phyloP scores from a whole-genome alignment of 805 yeast genomes.

The Saccharomyces paradoxus region DNA sequence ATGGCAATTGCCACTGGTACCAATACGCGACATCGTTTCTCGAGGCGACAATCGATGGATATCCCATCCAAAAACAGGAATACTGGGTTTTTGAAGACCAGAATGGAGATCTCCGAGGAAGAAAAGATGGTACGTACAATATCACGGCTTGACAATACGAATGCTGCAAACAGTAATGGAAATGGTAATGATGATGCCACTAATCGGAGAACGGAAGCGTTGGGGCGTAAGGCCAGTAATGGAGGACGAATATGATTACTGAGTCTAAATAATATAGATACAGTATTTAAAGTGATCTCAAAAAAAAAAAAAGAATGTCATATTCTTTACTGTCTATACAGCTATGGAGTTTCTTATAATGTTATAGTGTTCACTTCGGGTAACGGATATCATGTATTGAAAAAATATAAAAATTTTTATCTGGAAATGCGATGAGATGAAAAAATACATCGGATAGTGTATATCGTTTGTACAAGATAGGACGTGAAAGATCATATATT shows the following conservation, averaged over 20 bases:
- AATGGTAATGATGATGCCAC: not conserved
- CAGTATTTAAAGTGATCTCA: not conserved
- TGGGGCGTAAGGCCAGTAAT: not conserved
- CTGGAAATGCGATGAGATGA: conserved; percentile 8
- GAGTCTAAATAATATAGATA: not conserved
- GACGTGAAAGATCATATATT: not conserved
- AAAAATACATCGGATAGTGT: not conserved
- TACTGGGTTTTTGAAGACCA: conserved; percentile 22
- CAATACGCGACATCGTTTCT: not conserved
- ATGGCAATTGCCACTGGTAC: conserved; percentile 13
- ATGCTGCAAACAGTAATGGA: not conserved
- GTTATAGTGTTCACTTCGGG: not conserved
- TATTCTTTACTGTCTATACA: not conserved
- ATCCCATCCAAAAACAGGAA: conserved; percentile 27
- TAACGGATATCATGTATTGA: not conserved
- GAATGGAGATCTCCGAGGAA: conserved; percentile 29
- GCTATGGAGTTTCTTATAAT: not conserved
- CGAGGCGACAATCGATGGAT: conserved; percentile 27
- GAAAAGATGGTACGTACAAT: conserved; percentile 16
- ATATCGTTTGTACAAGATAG: not conserved
- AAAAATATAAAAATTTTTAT: conserved; percentile 2
- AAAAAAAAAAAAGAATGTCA: not conserved
- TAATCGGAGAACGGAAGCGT: not conserved
- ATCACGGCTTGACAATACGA: conserved; percentile 5
- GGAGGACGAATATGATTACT: not conserved